Evolutionary conservation across 1,139 yeast species (phyloP), one percentile per base, ranked within the genome.

Genomic region (Williopsis jadinii): DNA sequence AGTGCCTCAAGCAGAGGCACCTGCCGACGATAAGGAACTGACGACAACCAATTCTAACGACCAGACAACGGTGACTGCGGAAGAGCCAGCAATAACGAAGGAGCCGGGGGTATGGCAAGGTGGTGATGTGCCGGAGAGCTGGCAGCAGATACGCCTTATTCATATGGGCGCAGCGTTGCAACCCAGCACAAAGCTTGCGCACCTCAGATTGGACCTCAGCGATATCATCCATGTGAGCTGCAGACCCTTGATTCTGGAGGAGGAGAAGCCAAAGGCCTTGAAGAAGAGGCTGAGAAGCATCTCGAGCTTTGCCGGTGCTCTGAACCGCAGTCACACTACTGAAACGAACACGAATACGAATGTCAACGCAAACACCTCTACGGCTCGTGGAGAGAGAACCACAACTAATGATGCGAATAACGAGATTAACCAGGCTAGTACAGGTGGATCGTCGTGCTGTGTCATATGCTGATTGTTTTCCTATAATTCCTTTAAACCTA

Each of bases 191-290:
- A 31, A 11, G 11, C 13, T 36, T 14, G 24, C 11, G 9, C 11
- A 26, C 27, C 14, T 36, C 14, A 36, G 27, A 30, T 30, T 30
- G 35, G 35, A 36, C 6, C 31, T 36, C 11, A 36, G 38, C 24
- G 34, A 36, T 15, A 27, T 36, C 28, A 14, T 36, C 12, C 38
- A 36, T 19, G 34, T 36, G 12, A 36, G 38, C 14, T 36, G 38
- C 24, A 36, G 24, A 28, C 38, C 38, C 10, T 3, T 12, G n/a
- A 26, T 24, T 8, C 13, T 24, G 32, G 12, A 30, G 32, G 6
- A 30, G 32, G 12, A 30, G 15, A 13, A 13, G 10, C 10, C 10
- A 30, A 30, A 13, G 11, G 32, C 3, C 11, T 11, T 30, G 6
- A 12, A 11, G 11, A 30, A 13, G 24, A 19, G 24, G 24, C 6